These are phyloP conservation scores for Trichaptum fuscoviolaceum DNA, from an alignment of 768 basidiomycete species.

Conservation along the genomic window DNA sequence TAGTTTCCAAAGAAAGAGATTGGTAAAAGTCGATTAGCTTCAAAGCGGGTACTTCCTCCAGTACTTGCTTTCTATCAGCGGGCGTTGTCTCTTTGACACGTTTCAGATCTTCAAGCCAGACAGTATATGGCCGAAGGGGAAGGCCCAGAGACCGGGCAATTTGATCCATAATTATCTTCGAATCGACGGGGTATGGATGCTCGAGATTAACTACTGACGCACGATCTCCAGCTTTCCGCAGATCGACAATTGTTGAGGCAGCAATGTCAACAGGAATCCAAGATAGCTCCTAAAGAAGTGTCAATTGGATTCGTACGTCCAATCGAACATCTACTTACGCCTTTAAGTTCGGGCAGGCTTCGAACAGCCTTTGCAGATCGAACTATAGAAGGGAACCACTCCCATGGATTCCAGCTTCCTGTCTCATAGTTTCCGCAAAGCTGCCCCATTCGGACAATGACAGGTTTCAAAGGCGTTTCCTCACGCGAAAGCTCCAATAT, in stretches of 20 bases:
- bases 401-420: slow-evolving; percentile 13
- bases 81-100: not conserved
- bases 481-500: slow-evolving; percentile 19
- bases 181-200: slow-evolving; percentile 20
- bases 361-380: no score
- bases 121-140: slow-evolving; percentile 19
- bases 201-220: slow-evolving; percentile 17
- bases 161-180: slow-evolving; percentile 10
- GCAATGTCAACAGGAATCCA: slow-evolving; percentile 22
- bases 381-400: slow-evolving; percentile 13
- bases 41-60: not conserved
- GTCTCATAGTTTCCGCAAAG: slow-evolving; percentile 8
- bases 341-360: no score
- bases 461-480: slow-evolving; percentile 8
- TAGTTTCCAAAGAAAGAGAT: not conserved
- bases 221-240: slow-evolving; percentile 14
- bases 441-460: slow-evolving; percentile 14
- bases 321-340: no score
- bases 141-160: slow-evolving; percentile 17
- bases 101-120: slow-evolving; percentile 18
- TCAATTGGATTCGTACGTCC: not conserved
- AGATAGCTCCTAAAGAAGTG: not conserved
- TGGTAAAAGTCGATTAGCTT: not conserved
- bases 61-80: not conserved
- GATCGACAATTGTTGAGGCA: slow-evolving; percentile 20